A percentile compares a stretch with the other conserved stretches of the same genome.
Evolutionary conservation across 441 rosid genomes (phyloP).

Genomic region (Eutrema salsugineum): DNA sequence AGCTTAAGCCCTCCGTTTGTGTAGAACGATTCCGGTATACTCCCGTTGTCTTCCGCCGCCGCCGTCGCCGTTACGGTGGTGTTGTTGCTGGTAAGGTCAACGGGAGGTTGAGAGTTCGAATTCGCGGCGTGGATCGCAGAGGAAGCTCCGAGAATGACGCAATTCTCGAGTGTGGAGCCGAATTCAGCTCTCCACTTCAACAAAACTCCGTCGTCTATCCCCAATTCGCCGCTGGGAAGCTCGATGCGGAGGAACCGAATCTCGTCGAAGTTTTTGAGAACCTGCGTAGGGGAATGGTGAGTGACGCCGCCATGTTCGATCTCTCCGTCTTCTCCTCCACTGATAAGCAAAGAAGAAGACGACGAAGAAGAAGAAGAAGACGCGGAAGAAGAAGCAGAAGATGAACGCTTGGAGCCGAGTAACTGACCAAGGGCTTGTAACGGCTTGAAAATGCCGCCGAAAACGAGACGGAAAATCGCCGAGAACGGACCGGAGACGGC

Average conservation of each 20-base stretch:
- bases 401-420: slow-evolving; percentile 39
- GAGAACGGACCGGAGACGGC: slow-evolving; percentile 34
- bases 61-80: neutral
- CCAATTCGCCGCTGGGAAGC: slow-evolving; percentile 77
- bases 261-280: slow-evolving; percentile 75
- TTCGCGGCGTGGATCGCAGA: slow-evolving; percentile 34
- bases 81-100: slow-evolving; percentile 15
- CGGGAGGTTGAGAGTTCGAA: slow-evolving; percentile 12
- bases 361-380: neutral
- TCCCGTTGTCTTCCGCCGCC: slow-evolving; percentile 52
- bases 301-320: slow-evolving; percentile 77
- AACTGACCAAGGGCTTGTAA: slow-evolving; percentile 66
- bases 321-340: slow-evolving; percentile 52
- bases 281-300: slow-evolving; percentile 92
- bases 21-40: slow-evolving; percentile 87
- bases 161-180: slow-evolving; percentile 83
- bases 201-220: slow-evolving; percentile 69
- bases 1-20: slow-evolving; percentile 85
- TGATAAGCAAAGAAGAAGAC: slow-evolving; percentile 43
- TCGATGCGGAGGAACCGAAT: slow-evolving; percentile 76
- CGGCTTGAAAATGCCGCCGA: slow-evolving; percentile 62
- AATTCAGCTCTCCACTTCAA: slow-evolving; percentile 84
- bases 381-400: neutral
- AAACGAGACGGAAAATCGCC: slow-evolving; percentile 44
- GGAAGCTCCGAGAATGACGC: slow-evolving; percentile 82